Percentiles rank a stretch among this genome's conserved stretches.
phyloP scores from a whole-genome alignment of 345 rosid genomes.

The Clausena lansium region DNA sequence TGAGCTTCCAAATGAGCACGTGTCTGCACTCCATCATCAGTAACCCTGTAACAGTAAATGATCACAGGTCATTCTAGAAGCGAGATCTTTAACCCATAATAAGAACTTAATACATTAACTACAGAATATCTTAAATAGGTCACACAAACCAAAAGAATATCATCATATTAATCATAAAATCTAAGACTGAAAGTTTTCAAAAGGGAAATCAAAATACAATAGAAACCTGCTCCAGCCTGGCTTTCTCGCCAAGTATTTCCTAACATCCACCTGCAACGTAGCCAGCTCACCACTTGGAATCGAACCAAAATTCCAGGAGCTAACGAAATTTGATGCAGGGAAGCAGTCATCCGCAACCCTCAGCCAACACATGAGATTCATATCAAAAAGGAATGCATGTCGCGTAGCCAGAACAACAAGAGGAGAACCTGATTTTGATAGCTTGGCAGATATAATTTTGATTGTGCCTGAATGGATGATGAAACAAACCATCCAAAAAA shows the following conservation, averaged over 20 bases:
- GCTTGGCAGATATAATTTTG: slow-evolving; percentile 86
- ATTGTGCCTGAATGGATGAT: slow-evolving; percentile 55
- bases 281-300: slow-evolving; percentile 91
- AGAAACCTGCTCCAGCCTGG: slow-evolving; percentile 97
- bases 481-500: slow-evolving; percentile 2
- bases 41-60: slow-evolving; percentile 49
- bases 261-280: slow-evolving; percentile 86
- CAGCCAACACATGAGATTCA: slow-evolving; percentile 91
- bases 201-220: neutral
- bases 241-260: slow-evolving; percentile 94
- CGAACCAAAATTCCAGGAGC: slow-evolving; percentile 91
- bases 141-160: neutral
- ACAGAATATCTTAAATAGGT: neutral
- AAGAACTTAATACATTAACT: neutral
- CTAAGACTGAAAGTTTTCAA: neutral
- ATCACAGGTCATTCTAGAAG: slow-evolving; percentile 9
- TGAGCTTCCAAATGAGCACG: slow-evolving; percentile 98
- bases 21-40: slow-evolving; percentile 96
- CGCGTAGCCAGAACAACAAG: slow-evolving; percentile 93
- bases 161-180: neutral
- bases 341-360: slow-evolving; percentile 98
- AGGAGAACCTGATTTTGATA: slow-evolving; percentile 94
- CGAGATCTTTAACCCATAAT: neutral
- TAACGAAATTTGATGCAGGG: slow-evolving; percentile 93
- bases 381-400: slow-evolving; percentile 91